A percentile compares a stretch with the other conserved stretches of the same genome.
These are phyloP conservation scores for Claviceps sorghi DNA, from an alignment of 2,329 filamentous ascomycete genomes.

Conservation along the genomic window DNA sequence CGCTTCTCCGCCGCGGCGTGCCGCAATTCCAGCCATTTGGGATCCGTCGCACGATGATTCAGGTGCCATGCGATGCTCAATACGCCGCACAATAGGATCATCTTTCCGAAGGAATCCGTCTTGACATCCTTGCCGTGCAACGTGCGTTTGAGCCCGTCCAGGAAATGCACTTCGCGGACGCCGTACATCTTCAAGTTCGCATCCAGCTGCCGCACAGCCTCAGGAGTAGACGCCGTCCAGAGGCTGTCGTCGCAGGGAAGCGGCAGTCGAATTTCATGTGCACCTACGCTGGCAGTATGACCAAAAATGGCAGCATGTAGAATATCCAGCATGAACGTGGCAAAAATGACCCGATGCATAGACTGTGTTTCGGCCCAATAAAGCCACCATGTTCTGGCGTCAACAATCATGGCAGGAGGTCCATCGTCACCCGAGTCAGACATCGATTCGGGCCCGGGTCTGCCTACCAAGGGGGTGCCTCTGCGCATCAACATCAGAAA, in stretches of 20 bases:
- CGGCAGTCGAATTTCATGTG: constrained; percentile 74
- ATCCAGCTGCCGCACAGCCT: constrained; percentile 64
- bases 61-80: constrained; percentile 89
- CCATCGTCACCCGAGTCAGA: constrained; percentile 35
- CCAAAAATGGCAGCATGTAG: constrained; percentile 88
- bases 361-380: constrained; percentile 83
- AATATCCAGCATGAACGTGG: constrained; percentile 78
- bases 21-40: constrained; percentile 61
- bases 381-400: constrained; percentile 52
- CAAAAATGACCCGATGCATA: constrained; percentile 74
- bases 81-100: constrained; percentile 78
- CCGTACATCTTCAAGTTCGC: constrained; percentile 63
- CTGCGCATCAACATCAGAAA: constrained; percentile 48
- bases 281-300: constrained; percentile 78
- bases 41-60: constrained; percentile 71
- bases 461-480: constrained; percentile 72
- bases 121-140: constrained; percentile 67
- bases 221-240: constrained; percentile 69
- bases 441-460: constrained; percentile 64
- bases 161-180: constrained; percentile 63
- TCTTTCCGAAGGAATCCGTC: constrained; percentile 78
- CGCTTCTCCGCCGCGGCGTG: constrained; percentile 43
- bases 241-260: constrained; percentile 76
- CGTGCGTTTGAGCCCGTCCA: constrained; percentile 72
- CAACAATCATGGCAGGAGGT: constrained; percentile 15